Evolutionary conservation across 2,329 filamentous ascomycete species (phyloP).

Genomic region (Aspergillus floridensis): DNA sequence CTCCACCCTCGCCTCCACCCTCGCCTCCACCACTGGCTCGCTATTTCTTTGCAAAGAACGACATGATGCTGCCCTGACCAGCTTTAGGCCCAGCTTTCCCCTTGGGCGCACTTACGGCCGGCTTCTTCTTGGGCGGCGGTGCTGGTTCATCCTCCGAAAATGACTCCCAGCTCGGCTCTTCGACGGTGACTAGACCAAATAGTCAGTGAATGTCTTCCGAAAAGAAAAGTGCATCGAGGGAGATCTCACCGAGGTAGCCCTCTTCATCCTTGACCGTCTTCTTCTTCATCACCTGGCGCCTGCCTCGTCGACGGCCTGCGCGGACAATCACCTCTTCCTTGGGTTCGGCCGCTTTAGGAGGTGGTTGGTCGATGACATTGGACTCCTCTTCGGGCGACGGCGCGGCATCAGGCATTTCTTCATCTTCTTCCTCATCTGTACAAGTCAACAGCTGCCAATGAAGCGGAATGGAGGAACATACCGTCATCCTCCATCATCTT

Average conservation of each 20-base stretch:
- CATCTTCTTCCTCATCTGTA: constrained; percentile 41
- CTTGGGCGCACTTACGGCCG: constrained; percentile 42
- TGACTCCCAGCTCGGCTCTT: constrained; percentile 83
- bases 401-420: constrained; percentile 59
- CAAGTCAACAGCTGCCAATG: constrained; percentile 24
- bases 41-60: constrained; percentile 82
- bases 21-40: not conserved
- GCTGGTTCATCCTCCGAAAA: constrained; percentile 84
- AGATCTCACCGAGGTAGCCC: constrained; percentile 74
- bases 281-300: constrained; percentile 80
- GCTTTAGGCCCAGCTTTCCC: constrained; percentile 60
- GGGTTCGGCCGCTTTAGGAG: constrained; percentile 49
- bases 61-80: constrained; percentile 75
- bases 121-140: constrained; percentile 48
- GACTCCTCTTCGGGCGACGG: constrained; percentile 38
- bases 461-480: constrained; percentile 34
- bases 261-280: constrained; percentile 83
- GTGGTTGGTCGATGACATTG: constrained; percentile 35
- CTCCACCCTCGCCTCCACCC: not conserved
- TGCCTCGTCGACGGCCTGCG: constrained; percentile 70
- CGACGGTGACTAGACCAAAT: constrained; percentile 67
- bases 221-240: not conserved
- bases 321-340: constrained; percentile 52
- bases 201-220: constrained; percentile 9
- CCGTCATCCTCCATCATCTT: constrained; percentile 72